Evolutionary conservation across 805 yeast species (phyloP).

Genomic region (Wickerhamiella kazuoi): DNA sequence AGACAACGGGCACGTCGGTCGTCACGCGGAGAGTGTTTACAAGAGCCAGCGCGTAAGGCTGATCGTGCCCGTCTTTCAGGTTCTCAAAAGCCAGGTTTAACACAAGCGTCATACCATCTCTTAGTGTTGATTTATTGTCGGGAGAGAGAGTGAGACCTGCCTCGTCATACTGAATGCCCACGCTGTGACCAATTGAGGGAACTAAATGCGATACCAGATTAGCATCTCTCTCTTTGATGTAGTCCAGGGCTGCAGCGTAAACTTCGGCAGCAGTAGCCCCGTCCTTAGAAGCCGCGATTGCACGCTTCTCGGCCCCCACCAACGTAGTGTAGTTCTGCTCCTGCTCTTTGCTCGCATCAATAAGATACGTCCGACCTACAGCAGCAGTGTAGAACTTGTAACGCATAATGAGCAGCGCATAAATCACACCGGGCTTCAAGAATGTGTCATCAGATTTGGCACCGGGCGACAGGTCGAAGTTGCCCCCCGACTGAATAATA

Average conservation of each 20-base stretch:
- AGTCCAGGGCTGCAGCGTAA: constrained; percentile 44
- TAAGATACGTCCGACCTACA: constrained; percentile 70
- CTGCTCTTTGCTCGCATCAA: constrained; percentile 71
- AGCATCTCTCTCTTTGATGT: constrained; percentile 43
- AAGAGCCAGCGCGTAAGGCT: constrained; percentile 50
- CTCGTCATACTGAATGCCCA: constrained; percentile 82
- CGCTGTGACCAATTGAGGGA: constrained; percentile 71
- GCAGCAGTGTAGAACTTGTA: constrained; percentile 82
- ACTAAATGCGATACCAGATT: constrained; percentile 43
- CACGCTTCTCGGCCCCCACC: constrained; percentile 47
- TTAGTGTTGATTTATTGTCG: constrained; percentile 49
- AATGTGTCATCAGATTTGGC: constrained; percentile 56
- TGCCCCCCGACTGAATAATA: constrained; percentile 73
- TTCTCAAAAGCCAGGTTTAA: constrained; percentile 62
- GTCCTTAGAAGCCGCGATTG: constrained; percentile 42
- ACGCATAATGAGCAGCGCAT: constrained; percentile 70
- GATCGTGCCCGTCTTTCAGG: constrained; percentile 33
- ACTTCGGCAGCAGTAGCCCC: constrained; percentile 54
- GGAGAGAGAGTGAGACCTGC: constrained; percentile 52
- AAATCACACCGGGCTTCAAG: constrained; percentile 57
- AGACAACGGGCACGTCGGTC: constrained; percentile 38
- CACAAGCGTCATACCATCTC: constrained; percentile 58
- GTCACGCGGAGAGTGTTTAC: constrained; percentile 69
- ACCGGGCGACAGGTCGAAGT: constrained; percentile 66
- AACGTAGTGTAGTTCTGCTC: constrained; percentile 65